These are phyloP conservation scores for Persicaria tinctoria DNA, from an alignment of 148 eudicot genomes.

Conservation along the genomic window DNA sequence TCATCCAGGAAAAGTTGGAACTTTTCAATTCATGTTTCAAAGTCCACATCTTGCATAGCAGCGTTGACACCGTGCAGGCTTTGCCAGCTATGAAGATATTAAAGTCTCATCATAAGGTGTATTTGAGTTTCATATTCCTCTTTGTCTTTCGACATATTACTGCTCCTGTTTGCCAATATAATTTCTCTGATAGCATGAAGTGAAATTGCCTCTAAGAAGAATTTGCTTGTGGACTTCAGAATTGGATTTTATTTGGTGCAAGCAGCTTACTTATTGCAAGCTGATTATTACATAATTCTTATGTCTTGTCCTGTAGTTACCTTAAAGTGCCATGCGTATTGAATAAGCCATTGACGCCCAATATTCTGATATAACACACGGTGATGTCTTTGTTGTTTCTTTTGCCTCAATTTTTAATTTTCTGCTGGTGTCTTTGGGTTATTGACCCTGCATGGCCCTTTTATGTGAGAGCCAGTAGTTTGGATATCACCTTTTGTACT, in stretches of 20 bases:
- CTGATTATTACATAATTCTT: background rate
- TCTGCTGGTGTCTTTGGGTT: no score
- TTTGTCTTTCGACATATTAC: slow-evolving; percentile 14
- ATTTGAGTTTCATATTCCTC: slow-evolving; percentile 6
- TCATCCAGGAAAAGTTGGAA: slow-evolving; percentile 43
- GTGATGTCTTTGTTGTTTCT: no score
- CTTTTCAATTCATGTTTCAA: slow-evolving; percentile 53
- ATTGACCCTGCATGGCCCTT: no score
- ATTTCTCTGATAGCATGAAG: background rate
- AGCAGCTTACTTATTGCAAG: background rate
- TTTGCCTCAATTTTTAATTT: no score
- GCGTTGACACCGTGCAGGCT: slow-evolving; percentile 86
- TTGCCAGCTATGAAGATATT: slow-evolving; percentile 77
- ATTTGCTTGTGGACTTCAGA: background rate
- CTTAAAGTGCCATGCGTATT: background rate
- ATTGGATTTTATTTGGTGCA: slow-evolving; percentile 1
- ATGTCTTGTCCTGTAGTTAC: background rate
- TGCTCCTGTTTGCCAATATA: background rate
- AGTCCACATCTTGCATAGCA: slow-evolving; percentile 82
- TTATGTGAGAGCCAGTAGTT: no score
- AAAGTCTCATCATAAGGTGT: slow-evolving; percentile 83
- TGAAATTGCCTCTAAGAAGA: background rate
- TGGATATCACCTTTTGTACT: no score
- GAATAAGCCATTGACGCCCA: background rate
- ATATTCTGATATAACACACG: background rate